Conservation (phyloP, 192 early-diverging fungal species). For the Coemansia biformis region DNA sequence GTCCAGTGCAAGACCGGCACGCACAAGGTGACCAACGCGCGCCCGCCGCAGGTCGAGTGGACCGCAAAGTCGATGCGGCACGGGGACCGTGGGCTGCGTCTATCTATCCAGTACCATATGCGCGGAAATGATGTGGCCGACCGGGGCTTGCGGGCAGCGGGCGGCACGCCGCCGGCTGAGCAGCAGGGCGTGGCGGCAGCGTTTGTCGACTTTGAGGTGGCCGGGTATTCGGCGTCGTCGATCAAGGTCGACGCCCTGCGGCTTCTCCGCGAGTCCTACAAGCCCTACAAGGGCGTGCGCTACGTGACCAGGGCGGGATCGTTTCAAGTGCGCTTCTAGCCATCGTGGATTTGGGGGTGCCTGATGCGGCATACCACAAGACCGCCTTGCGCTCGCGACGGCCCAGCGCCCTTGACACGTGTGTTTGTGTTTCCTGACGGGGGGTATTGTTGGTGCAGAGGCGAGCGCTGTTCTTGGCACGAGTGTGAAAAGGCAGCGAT, state of each 20-base stretch:
- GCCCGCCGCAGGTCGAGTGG: conserved; percentile 35
- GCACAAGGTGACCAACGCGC: conserved; percentile 18
- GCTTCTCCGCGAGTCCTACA: conserved; percentile 38
- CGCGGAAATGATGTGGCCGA: neutral
- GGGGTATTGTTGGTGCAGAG: no score
- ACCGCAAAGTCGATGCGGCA: conserved; percentile 14
- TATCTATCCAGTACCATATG: conserved; percentile 22
- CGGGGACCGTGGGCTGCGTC: conserved; percentile 7
- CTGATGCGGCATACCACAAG: no score
- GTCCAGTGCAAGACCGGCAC: conserved; percentile 37
- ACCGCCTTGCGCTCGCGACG: no score
- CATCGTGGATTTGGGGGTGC: no score
- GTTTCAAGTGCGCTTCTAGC: conserved; percentile 33
- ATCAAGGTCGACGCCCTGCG: conserved; percentile 38
- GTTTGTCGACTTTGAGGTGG: conserved; percentile 40
- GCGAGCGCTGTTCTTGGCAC: no score
- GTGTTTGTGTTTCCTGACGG: no score
- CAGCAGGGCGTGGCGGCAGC: conserved; percentile 11
- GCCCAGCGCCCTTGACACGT: no score
- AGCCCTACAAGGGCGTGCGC: conserved; percentile 39
- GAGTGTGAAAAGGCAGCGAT: no score
- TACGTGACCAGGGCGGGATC: conserved; percentile 32
- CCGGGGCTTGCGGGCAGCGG: no score
- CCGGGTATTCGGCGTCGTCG: conserved; percentile 30
- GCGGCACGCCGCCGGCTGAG: neutral